phyloP scores from a whole-genome alignment of 768 basidiomycete species.

The Tricholoma saponaceum region DNA sequence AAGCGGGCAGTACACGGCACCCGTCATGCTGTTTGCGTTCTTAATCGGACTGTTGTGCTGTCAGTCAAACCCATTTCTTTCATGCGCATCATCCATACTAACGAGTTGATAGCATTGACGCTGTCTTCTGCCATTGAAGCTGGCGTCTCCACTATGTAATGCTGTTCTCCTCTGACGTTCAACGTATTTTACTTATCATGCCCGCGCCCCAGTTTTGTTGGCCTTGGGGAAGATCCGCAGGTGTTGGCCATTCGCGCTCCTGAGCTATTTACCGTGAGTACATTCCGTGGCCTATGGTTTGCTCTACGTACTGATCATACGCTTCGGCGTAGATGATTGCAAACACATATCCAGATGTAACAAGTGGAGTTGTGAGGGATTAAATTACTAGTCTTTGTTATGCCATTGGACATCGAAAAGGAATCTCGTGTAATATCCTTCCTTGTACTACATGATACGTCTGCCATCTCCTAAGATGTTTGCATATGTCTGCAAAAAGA shows the following conservation, averaged over 20 bases:
- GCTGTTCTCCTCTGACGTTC: not conserved
- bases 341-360: constrained; percentile 65
- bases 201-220: constrained; percentile 59
- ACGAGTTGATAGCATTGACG: constrained; percentile 46
- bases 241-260: constrained; percentile 72
- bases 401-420: not conserved
- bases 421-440: too few relatives aligned
- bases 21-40: constrained; percentile 76
- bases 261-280: constrained; percentile 56
- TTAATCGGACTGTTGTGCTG: constrained; percentile 73
- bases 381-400: too few relatives aligned
- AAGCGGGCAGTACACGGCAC: constrained; percentile 73
- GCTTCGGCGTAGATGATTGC: constrained; percentile 61
- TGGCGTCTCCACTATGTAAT: constrained; percentile 83
- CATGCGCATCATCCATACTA: constrained; percentile 1
- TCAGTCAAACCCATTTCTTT: constrained; percentile 28
- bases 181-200: not conserved
- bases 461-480: too few relatives aligned
- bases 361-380: constrained; percentile 48
- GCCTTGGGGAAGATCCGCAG: constrained; percentile 80
- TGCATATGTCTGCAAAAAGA: too few relatives aligned
- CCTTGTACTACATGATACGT: too few relatives aligned
- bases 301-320: constrained; percentile 4
- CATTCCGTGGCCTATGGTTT: not conserved
- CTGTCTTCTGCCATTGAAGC: constrained; percentile 75